These are phyloP conservation scores for Xanthoparmelia taractica DNA, from an alignment of 495 filamentous ascomycete species.

Conservation along the genomic window DNA sequence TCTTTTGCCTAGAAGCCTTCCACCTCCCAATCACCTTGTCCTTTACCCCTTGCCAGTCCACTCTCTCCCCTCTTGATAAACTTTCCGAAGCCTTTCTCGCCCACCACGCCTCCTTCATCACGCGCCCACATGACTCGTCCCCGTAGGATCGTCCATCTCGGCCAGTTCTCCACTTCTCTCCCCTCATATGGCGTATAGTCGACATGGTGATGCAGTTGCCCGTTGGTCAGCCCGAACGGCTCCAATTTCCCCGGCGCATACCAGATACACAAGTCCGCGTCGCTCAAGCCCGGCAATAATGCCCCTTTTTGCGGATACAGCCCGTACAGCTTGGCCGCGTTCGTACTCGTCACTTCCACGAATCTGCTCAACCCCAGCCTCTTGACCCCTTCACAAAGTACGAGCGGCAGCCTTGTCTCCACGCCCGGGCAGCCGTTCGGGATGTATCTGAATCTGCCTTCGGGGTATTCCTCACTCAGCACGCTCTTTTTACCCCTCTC, in stretches of 20 bases:
- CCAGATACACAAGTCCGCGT: conserved; percentile 8
- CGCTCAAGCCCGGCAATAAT: conserved; percentile 1
- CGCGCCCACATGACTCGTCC: conserved; percentile 46
- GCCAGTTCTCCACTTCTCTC: conserved; percentile 48
- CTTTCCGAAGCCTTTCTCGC: conserved; percentile 43
- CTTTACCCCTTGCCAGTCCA: conserved; percentile 28
- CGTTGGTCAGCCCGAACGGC: conserved; percentile 40
- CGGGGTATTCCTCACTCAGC: not conserved
- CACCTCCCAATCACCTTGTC: conserved; percentile 10
- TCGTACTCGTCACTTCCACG: conserved; percentile 5
- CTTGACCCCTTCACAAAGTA: not conserved
- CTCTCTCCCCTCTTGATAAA: conserved; percentile 46
- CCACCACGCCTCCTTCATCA: conserved; percentile 44
- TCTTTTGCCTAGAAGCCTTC: not conserved
- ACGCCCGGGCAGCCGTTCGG: conserved; percentile 6
- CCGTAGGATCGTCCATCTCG: conserved; percentile 51
- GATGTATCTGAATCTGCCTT: conserved; percentile 1
- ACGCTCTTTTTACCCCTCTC: conserved; percentile 41
- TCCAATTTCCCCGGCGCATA: conserved; percentile 3
- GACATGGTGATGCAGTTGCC: conserved; percentile 50
- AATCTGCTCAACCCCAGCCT: conserved; percentile 3
- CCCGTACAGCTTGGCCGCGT: conserved; percentile 3
- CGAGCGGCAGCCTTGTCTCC: not conserved
- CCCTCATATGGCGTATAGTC: conserved; percentile 60
- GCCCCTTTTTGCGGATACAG: conserved; percentile 8